phyloP scores from a whole-genome alignment of 208 protist species.

The Wallacemonas collosoma region DNA sequence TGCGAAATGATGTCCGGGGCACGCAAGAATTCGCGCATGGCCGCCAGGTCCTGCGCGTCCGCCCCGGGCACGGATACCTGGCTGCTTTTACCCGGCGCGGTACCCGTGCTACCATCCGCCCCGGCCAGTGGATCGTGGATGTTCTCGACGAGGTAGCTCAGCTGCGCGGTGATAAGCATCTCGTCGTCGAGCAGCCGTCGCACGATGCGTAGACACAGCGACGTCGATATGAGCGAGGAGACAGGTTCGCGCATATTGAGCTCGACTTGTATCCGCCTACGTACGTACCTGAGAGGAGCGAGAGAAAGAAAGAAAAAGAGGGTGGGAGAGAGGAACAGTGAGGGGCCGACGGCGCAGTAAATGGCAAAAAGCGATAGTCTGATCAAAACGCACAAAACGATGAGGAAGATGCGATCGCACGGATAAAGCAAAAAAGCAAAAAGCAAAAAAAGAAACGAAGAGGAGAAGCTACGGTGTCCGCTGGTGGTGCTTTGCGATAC shows the following conservation, averaged over 20 bases:
- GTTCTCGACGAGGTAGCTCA: conserved; percentile 72
- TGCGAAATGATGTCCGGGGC: not conserved
- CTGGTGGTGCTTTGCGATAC: too few species aligned
- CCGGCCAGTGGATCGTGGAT: conserved; percentile 29
- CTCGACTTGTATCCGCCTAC: not conserved
- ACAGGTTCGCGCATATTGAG: conserved; percentile 6
- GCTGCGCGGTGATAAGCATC: conserved; percentile 38
- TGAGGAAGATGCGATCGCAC: too few species aligned
- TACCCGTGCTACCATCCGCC: not conserved
- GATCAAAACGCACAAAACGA: too few species aligned
- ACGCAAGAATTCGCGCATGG: not conserved
- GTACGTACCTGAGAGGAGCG: conserved; percentile 1
- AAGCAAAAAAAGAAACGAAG: too few species aligned
- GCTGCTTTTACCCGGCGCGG: not conserved
- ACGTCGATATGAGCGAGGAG: conserved; percentile 16
- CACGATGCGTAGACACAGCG: conserved; percentile 54
- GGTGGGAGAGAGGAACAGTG: conserved; percentile 10
- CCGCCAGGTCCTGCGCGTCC: not conserved
- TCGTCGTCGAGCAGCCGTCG: conserved; percentile 68
- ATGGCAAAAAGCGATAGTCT: conserved; percentile 13
- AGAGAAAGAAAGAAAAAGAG: conserved; percentile 9
- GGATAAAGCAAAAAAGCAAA: too few species aligned
- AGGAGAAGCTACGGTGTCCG: too few species aligned
- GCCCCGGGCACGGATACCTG: not conserved
- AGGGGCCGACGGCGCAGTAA: not conserved